A percentile compares a stretch with the other conserved stretches of the same genome.
Conservation (phyloP, 805 yeast species). For the Ogataea zsoltii region DNA sequence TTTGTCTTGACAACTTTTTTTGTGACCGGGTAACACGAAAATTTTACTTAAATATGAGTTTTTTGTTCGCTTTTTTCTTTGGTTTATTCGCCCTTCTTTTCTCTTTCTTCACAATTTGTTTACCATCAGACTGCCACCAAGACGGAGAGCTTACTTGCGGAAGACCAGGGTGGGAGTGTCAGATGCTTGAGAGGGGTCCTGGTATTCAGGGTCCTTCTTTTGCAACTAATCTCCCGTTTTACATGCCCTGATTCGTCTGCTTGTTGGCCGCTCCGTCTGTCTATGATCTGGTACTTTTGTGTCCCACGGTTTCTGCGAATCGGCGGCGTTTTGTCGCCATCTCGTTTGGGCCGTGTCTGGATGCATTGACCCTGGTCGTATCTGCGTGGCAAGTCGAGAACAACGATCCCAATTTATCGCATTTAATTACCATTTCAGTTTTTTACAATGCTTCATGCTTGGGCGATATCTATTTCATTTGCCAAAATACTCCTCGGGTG, state of each 20-base stretch:
- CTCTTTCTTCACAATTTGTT: conserved; percentile 11
- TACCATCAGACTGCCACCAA: conserved; percentile 8
- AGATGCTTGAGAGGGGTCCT: not conserved
- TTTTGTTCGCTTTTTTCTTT: not conserved
- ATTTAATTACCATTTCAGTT: conserved; percentile 17
- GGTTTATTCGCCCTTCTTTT: not conserved
- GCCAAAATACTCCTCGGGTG: conserved; percentile 58
- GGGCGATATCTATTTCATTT: conserved; percentile 22
- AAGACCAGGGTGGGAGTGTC: conserved; percentile 1
- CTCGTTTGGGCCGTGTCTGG: not conserved
- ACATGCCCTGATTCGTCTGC: conserved; percentile 5
- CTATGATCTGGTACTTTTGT: conserved; percentile 1
- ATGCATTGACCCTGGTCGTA: conserved; percentile 1
- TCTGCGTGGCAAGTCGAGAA: conserved; percentile 20
- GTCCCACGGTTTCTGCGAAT: not conserved
- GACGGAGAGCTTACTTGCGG: not conserved
- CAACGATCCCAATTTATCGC: conserved; percentile 31
- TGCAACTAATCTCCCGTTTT: not conserved
- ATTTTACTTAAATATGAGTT: not conserved
- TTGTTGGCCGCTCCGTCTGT: not conserved
- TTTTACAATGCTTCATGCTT: conserved; percentile 33
- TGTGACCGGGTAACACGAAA: not conserved
- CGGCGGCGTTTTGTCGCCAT: conserved; percentile 2
- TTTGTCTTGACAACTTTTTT: too few relatives aligned
- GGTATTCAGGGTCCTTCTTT: not conserved